Evolutionary conservation across 78 protist species (phyloP).

Genomic region (Tieghemostelium lacteum): DNA sequence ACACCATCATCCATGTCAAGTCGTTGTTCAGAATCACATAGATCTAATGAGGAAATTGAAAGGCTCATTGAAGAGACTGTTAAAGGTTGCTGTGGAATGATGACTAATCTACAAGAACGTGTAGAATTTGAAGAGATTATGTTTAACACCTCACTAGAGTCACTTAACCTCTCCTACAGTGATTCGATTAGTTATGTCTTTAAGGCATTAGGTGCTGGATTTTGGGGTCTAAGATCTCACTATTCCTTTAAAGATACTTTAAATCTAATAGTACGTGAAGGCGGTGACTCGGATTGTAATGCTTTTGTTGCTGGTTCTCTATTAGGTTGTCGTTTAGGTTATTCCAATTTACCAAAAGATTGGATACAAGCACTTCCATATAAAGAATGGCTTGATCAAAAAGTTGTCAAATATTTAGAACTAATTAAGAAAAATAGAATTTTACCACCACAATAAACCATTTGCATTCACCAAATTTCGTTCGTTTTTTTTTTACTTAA

Average conservation of each 20-base stretch:
- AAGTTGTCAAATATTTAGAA: constrained; percentile 53
- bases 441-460: too few species aligned
- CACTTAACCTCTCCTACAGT: constrained; percentile 6
- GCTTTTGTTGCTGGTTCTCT: constrained; percentile 67
- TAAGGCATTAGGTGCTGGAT: constrained; percentile 78
- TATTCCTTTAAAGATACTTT: constrained; percentile 78
- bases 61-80: constrained; percentile 61
- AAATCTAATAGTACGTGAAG: constrained; percentile 55
- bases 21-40: background rate
- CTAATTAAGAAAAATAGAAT: too few species aligned
- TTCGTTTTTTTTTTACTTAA: too few species aligned
- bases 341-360: constrained; percentile 71
- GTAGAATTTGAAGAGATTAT: constrained; percentile 75
- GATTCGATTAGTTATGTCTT: constrained; percentile 64
- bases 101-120: constrained; percentile 49
- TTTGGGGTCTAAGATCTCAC: constrained; percentile 76
- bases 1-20: background rate
- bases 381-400: constrained; percentile 80
- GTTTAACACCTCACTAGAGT: constrained; percentile 64
- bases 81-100: constrained; percentile 5
- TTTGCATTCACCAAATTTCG: too few species aligned
- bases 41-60: constrained; percentile 59
- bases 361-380: constrained; percentile 52
- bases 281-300: constrained; percentile 76
- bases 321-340: constrained; percentile 68